Conservation (phyloP, 495 filamentous ascomycete genomes). For the Tuber borchii region DNA sequence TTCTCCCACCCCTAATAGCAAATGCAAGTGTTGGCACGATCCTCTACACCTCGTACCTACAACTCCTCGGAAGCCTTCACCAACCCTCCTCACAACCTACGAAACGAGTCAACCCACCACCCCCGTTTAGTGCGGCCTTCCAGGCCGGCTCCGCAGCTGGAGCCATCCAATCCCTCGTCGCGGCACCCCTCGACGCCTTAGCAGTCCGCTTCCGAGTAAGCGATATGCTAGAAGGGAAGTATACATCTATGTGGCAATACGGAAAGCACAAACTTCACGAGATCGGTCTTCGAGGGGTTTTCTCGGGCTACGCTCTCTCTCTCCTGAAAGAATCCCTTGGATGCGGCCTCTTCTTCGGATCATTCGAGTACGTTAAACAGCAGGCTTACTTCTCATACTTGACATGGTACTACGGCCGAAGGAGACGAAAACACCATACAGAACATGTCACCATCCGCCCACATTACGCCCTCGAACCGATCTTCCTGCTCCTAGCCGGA, state of each 20-base stretch:
- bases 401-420: slow-evolving; percentile 64
- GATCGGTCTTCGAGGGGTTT: slow-evolving; percentile 73
- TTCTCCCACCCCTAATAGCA: slow-evolving; percentile 76
- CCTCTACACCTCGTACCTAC: slow-evolving; percentile 81
- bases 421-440: background rate
- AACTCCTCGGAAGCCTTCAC: slow-evolving; percentile 65
- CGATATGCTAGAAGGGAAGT: slow-evolving; percentile 61
- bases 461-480: slow-evolving; percentile 78
- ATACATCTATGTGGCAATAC: slow-evolving; percentile 78
- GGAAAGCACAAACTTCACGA: slow-evolving; percentile 63
- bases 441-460: slow-evolving; percentile 57
- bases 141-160: slow-evolving; percentile 72
- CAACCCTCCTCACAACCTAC: slow-evolving; percentile 60
- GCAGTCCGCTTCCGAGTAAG: slow-evolving; percentile 68
- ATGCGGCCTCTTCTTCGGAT: slow-evolving; percentile 74
- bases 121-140: slow-evolving; percentile 59
- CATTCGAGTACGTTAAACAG: slow-evolving; percentile 80
- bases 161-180: slow-evolving; percentile 67
- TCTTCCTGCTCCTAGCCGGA: slow-evolving; percentile 71
- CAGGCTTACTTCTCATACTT: slow-evolving; percentile 78
- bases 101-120: slow-evolving; percentile 70
- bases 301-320: slow-evolving; percentile 72
- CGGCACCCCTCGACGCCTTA: slow-evolving; percentile 82
- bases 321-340: slow-evolving; percentile 77
- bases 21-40: slow-evolving; percentile 81